Evolutionary conservation across 1,284 basidiomycete species (phyloP), one percentile per base, ranked within the genome.

Genomic region (Amylostereum areolatum): DNA sequence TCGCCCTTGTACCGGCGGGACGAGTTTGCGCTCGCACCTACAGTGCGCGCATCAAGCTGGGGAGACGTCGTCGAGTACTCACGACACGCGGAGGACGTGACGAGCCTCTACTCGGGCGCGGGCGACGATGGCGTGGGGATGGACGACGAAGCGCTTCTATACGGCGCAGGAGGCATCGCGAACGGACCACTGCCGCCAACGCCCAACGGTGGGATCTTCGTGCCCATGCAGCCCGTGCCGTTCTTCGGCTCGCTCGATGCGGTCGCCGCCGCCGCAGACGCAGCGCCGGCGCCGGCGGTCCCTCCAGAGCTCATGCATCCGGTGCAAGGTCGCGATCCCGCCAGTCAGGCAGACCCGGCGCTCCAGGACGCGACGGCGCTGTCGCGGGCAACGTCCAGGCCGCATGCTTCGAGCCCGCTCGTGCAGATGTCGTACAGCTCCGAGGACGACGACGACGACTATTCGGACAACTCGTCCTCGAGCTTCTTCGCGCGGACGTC

Each of bases 1-100:
- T 18, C 32, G 8, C 32, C 49, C 56, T 8, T 29, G 44, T 2
- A 39, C 49, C 18, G 55, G 59, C 43, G 59, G 66, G 46, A 68
- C 45, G 56, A 57, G 49, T 68, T 65, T 55, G 61, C 54, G 45
- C 57, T 71, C 46, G 66, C 65, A 1, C 62, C 69, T 27, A 75
- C 74, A 27, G 69, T 78, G 56, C 71, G 83, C 10, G 83, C 83
- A 7, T 81, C 81, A 43, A 84, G 81, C 58, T 84, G 81, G 81
- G 74, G 71, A 2, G 75, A 80, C 30, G 70, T 71, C 28, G 59
- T 62, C 3, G 71, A 78, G 53, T 72, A 74, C 47, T 51, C 55
- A n/a, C 53, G 64, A 3, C 63, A 61, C 12, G 60, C 59, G 33
- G 78, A 79, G 55, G 75, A 80, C 45, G 66, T 73, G 50, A 69